Evolutionary conservation across 108 stramenopile genomes (phyloP), one percentile per base, ranked within the genome.

Genomic region (Cyclotella cryptica): DNA sequence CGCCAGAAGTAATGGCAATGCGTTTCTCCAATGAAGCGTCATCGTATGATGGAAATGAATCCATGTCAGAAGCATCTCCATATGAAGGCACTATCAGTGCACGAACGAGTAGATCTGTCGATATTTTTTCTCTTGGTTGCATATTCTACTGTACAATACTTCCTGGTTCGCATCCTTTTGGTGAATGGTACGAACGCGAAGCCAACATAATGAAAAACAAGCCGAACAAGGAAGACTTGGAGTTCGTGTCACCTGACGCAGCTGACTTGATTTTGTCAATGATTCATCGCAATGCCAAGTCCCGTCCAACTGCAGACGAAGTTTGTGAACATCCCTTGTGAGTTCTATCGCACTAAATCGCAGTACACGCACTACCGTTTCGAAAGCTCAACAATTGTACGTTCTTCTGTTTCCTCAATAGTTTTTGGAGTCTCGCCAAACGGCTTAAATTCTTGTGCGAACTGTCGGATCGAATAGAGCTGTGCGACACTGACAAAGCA

Each of bases 71-170:
- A 22, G 47, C 78, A 18, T 89, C 88, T 28, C 87, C 85, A 9
- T 54, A 79, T 10, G 89, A 89, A 47, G 63, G 51, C 10, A 45
- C 70, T 18, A 59, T 77, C 13, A 72, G 43, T 71, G 69, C 62
- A 30, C 80, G 92, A 29, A 92, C 91, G 3, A 96, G 91, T 70
- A 90, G 97, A 52, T 92, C 96, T 70, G 93, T 92, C 18, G 98
- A 98, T 73, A 92, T 98, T 28, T 98, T 98, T 69, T 93, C 95
- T 27, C 88, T 98, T 11, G 98, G 98, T n/a, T 98, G 98, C 74
- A 94, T 98, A 18, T 97, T 97, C 66, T 92, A 95, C 74, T 95
- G 93, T 55, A 90, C 93, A 10, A 66, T 98, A 24, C 70, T 95
- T 22, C 96, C 94, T 27, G 96, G 95, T 13, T 85, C 84, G 24